Conservation (phyloP, 163 green algal species). For the Scenedesmus sp. region DNA sequence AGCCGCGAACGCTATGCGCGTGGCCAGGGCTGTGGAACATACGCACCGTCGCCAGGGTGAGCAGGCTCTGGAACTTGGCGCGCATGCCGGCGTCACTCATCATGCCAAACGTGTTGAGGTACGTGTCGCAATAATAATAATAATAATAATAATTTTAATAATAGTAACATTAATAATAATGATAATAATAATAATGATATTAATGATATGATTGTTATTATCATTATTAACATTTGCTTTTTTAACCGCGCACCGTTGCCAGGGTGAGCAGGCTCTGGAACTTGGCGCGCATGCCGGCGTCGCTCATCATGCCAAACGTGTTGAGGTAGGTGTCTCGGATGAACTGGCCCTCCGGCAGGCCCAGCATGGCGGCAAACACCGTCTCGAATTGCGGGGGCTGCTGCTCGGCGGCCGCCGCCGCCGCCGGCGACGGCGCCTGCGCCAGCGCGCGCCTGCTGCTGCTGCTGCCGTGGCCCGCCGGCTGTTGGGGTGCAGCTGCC, state of each 20-base stretch:
- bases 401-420: not conserved
- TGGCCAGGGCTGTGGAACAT: too few relatives aligned
- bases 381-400: not conserved
- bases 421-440: not conserved
- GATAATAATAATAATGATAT: not conserved
- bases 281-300: not conserved
- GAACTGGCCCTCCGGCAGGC: not conserved
- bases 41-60: too few relatives aligned
- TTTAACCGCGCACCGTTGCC: not conserved
- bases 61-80: too few relatives aligned
- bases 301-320: not conserved
- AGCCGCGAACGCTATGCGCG: too few relatives aligned
- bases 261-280: not conserved
- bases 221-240: not conserved
- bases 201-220: not conserved
- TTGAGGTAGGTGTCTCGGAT: not conserved
- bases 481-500: not conserved
- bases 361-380: constrained; percentile 14
- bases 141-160: not conserved
- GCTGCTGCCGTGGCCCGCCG: not conserved
- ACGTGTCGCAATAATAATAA: too few relatives aligned
- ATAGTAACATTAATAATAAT: not conserved
- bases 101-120: too few relatives aligned
- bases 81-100: too few relatives aligned
- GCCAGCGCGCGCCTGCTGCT: not conserved